A percentile compares a stretch with the other conserved stretches of the same genome.
phyloP scores from a whole-genome alignment of 2,329 filamentous ascomycete species.

The Pseudocercospora vitis region DNA sequence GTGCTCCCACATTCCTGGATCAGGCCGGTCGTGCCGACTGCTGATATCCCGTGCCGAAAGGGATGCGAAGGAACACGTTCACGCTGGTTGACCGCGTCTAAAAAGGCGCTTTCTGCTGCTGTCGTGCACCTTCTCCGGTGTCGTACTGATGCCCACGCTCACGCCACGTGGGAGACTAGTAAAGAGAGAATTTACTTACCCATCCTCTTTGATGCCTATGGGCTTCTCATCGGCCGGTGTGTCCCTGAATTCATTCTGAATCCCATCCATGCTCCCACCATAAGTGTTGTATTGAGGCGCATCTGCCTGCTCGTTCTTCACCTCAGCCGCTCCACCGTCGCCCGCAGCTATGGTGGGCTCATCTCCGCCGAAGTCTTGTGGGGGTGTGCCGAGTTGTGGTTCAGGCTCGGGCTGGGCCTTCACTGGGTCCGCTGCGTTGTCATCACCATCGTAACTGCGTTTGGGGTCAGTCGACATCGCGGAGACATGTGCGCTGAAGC shows the following conservation, averaged over 20 bases:
- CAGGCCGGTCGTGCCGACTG: background rate
- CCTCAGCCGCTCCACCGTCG: constrained; percentile 15
- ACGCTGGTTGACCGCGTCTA: background rate
- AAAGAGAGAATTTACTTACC: constrained; percentile 62
- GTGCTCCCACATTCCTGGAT: background rate
- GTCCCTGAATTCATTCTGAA: constrained; percentile 33
- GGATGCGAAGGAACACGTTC: background rate
- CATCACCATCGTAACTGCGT: constrained; percentile 54
- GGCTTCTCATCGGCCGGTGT: constrained; percentile 44
- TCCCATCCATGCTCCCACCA: constrained; percentile 28
- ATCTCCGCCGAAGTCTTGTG: constrained; percentile 8
- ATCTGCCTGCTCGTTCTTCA: constrained; percentile 29
- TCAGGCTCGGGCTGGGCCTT: constrained; percentile 24
- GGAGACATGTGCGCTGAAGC: background rate
- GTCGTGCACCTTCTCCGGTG: background rate
- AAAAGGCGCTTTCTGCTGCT: background rate
- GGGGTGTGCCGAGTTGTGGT: background rate
- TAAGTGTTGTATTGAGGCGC: background rate
- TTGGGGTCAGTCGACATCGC: constrained; percentile 16
- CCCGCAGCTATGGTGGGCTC: constrained; percentile 22
- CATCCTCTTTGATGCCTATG: constrained; percentile 83
- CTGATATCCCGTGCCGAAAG: constrained; percentile 4
- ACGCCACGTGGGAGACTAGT: constrained; percentile 9
- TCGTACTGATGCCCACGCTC: constrained; percentile 15
- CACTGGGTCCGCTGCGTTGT: constrained; percentile 40